A percentile compares a stretch with the other conserved stretches of the same genome.
Conservation (phyloP, 352 stramenopile species). For the Phytophthora pluvialis region DNA sequence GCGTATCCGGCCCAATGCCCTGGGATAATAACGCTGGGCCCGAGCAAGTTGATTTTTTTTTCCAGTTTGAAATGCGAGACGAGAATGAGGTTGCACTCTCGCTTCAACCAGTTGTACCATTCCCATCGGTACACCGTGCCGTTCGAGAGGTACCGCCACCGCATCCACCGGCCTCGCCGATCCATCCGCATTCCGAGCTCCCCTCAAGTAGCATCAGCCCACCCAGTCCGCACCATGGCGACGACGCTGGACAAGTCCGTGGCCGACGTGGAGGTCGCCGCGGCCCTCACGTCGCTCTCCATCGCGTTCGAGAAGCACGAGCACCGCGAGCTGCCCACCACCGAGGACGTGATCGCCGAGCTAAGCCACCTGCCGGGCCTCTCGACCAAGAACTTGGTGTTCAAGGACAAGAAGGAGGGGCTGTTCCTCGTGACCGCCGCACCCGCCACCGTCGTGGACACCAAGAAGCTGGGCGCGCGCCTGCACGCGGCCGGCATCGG, state of each 20-base stretch:
- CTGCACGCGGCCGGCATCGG: slow-evolving; percentile 67
- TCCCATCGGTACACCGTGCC: too few species aligned
- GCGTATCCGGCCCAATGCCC: too few species aligned
- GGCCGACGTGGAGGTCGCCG: slow-evolving; percentile 63
- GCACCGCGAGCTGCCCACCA: slow-evolving; percentile 71
- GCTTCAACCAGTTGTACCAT: too few species aligned
- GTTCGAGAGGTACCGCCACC: neutral
- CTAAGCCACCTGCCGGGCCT: slow-evolving; percentile 84
- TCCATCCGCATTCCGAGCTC: neutral
- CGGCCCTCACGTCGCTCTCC: slow-evolving; percentile 66
- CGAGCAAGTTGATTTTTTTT: too few species aligned
- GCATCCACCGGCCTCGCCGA: slow-evolving; percentile 3
- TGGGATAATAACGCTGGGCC: too few species aligned
- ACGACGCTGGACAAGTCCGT: slow-evolving; percentile 33
- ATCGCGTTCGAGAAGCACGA: slow-evolving; percentile 59
- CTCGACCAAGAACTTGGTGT: slow-evolving; percentile 97
- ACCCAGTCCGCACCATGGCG: slow-evolving; percentile 7
- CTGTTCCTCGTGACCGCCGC: slow-evolving; percentile 94
- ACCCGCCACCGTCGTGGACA: slow-evolving; percentile 89
- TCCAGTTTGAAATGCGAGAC: too few species aligned
- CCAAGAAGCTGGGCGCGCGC: slow-evolving; percentile 91
- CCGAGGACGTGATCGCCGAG: slow-evolving; percentile 71
- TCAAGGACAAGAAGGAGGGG: slow-evolving; percentile 98
- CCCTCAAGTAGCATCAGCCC: neutral
- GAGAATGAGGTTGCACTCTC: too few species aligned